These are phyloP conservation scores for Selenicereus undatus DNA, from an alignment of 148 eudicot species.

Conservation along the genomic window DNA sequence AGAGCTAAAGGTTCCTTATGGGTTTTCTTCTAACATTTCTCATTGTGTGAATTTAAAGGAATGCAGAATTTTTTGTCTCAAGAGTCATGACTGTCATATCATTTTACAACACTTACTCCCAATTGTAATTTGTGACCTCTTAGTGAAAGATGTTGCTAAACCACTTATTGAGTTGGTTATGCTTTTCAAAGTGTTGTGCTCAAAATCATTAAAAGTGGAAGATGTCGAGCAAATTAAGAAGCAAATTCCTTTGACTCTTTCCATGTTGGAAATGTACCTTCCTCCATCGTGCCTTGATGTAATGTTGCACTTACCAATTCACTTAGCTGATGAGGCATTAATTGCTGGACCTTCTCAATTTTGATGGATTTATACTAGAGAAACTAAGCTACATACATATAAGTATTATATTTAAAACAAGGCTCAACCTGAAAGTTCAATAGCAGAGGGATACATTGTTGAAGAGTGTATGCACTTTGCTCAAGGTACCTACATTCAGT, in stretches of 20 bases:
- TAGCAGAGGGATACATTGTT: neutral
- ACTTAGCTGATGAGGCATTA: neutral
- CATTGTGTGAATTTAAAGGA: neutral
- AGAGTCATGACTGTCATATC: slow-evolving; percentile 15
- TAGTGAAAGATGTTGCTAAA: neutral
- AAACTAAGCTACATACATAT: neutral
- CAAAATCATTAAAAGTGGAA: neutral
- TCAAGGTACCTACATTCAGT: neutral
- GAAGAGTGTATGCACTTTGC: slow-evolving; percentile 1
- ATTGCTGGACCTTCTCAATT: neutral
- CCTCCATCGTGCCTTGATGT: neutral
- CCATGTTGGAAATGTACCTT: neutral
- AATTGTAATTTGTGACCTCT: too few relatives aligned
- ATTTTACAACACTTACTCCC: neutral
- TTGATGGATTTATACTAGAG: neutral
- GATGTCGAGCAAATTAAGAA: neutral
- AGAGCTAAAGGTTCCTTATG: slow-evolving; percentile 14
- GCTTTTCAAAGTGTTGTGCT: neutral
- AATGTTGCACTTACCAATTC: neutral
- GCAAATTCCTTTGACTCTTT: neutral
- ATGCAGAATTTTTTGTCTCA: neutral
- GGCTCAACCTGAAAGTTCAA: neutral
- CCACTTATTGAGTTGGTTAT: neutral
- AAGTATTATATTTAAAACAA: neutral
- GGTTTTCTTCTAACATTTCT: slow-evolving; percentile 14